phyloP scores from a whole-genome alignment of 805 yeast genomes.

The Isabelozyma rhagii region DNA sequence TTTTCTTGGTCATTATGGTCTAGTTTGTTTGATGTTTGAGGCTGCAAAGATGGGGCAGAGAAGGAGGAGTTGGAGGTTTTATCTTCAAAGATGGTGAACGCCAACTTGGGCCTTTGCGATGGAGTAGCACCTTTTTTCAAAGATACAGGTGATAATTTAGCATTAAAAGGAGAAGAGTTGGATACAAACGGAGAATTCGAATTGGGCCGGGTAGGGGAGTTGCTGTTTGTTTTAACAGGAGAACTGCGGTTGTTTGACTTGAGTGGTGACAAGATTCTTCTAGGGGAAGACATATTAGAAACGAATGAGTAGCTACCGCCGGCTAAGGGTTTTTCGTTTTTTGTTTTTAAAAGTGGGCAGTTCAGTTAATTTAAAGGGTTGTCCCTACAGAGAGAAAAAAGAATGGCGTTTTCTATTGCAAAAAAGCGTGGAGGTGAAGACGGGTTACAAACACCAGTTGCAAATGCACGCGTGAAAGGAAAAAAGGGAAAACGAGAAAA shows the following conservation, averaged over 20 bases:
- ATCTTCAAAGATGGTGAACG: constrained; percentile 20
- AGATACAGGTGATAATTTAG: not conserved
- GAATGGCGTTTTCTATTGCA: not conserved
- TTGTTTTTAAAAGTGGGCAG: not conserved
- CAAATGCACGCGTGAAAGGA: not conserved
- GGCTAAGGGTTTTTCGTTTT: not conserved
- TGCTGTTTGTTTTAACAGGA: not conserved
- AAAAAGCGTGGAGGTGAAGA: not conserved
- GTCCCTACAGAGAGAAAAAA: not conserved
- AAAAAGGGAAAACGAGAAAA: not conserved
- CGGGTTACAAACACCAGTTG: not conserved
- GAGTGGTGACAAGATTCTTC: not conserved
- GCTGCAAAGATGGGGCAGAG: not conserved
- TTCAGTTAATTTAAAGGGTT: not conserved
- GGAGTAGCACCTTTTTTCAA: not conserved
- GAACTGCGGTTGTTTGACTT: not conserved
- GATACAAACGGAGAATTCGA: not conserved
- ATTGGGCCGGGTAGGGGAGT: not conserved
- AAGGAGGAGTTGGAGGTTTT: constrained; percentile 1
- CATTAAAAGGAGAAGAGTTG: not conserved
- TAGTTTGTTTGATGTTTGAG: constrained; percentile 11
- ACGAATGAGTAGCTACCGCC: not conserved
- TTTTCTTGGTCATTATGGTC: constrained; percentile 41
- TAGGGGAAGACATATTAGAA: not conserved
- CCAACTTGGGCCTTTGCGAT: constrained; percentile 9